A percentile compares a stretch with the other conserved stretches of the same genome.
These are phyloP conservation scores for Mycena chlorophos DNA, from an alignment of 768 basidiomycete species.

Conservation along the genomic window DNA sequence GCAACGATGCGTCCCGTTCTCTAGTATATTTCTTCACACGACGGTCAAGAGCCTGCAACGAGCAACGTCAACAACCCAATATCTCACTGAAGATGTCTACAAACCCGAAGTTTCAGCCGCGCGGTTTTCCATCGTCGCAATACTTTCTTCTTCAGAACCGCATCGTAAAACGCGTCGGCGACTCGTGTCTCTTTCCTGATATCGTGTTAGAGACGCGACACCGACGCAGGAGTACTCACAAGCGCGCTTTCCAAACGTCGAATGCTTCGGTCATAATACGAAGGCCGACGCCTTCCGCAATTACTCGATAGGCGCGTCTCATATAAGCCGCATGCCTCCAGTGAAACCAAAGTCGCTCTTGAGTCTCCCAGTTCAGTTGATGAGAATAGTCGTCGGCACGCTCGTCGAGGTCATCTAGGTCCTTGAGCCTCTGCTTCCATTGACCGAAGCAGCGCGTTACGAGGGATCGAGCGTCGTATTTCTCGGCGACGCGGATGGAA, in stretches of 20 bases:
- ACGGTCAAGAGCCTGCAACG: conserved; percentile 52
- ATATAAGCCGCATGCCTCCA: conserved; percentile 56
- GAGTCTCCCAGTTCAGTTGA: conserved; percentile 35
- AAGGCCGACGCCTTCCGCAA: conserved; percentile 45
- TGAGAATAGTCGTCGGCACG: conserved; percentile 51
- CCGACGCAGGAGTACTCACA: too few relatives aligned
- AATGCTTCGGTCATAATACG: conserved; percentile 52
- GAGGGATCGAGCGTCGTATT: conserved; percentile 49
- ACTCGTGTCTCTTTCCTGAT: conserved; percentile 44
- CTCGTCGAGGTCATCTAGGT: conserved; percentile 45
- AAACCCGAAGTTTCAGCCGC: conserved; percentile 50
- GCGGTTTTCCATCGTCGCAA: conserved; percentile 59
- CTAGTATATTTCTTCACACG: conserved; percentile 57
- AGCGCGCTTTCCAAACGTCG: conserved; percentile 55
- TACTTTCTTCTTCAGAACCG: conserved; percentile 43
- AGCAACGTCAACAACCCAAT: background rate
- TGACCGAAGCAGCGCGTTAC: conserved; percentile 43
- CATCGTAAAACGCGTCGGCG: conserved; percentile 46
- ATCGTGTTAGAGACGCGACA: conserved; percentile 3
- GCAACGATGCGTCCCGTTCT: conserved; percentile 57
- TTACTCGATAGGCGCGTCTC: conserved; percentile 42
- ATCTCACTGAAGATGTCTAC: conserved; percentile 21
- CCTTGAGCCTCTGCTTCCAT: conserved; percentile 53
- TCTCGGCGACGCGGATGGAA: conserved; percentile 50
- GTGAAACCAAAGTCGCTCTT: conserved; percentile 50